phyloP scores from a whole-genome alignment of 768 basidiomycete genomes.

The Lactarius hengduanensis region DNA sequence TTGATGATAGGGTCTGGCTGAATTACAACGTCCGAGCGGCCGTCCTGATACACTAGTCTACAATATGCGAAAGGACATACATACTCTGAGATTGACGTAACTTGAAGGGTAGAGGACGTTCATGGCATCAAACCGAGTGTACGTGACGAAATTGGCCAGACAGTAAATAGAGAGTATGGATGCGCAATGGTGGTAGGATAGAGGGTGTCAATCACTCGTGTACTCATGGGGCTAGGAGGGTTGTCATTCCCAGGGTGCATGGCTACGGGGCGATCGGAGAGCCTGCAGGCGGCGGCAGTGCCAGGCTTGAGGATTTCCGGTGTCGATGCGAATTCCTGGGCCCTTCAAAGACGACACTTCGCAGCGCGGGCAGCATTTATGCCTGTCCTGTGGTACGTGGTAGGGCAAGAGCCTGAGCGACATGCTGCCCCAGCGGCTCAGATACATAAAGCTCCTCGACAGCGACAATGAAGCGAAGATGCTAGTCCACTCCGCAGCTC shows the following conservation, averaged over 20 bases:
- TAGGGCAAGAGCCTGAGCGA: not conserved
- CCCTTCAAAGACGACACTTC: not conserved
- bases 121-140: not conserved
- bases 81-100: not conserved
- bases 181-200: not conserved
- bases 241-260: not conserved
- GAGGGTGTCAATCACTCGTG: not conserved
- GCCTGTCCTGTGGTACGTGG: not conserved
- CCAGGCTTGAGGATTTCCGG: not conserved
- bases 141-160: not conserved
- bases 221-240: not conserved
- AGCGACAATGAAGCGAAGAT: not conserved
- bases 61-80: too few relatives aligned
- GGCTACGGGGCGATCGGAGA: not conserved
- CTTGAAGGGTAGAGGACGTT: too few relatives aligned
- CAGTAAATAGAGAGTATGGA: not conserved
- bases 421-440: not conserved
- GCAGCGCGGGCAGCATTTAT: not conserved
- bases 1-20: not conserved
- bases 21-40: not conserved
- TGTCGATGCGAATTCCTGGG: not conserved
- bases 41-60: not conserved
- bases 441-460: not conserved
- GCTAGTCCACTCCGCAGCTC: not conserved
- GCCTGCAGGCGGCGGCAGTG: not conserved